These are phyloP conservation scores for Suhomyces maxii DNA, from an alignment of 1,139 yeast species.

Conservation along the genomic window DNA sequence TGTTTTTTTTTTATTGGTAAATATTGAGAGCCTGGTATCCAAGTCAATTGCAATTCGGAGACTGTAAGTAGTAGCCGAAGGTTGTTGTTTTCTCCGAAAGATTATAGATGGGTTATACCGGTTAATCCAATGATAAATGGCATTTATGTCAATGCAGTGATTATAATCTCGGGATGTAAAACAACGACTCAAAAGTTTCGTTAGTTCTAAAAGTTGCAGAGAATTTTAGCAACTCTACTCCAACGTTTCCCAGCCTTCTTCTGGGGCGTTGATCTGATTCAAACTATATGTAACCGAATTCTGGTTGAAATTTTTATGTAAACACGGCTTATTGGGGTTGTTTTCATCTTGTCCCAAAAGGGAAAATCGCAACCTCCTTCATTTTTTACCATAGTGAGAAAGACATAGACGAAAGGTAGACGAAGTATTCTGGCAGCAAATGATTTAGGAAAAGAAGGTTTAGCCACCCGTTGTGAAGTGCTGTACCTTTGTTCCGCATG, in stretches of 20 bases:
- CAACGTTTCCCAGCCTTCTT: not conserved
- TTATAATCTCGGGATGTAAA: not conserved
- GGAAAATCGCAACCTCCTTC: constrained; percentile 4
- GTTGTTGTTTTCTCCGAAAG: too few relatives aligned
- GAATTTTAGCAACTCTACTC: not conserved
- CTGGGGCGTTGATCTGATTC: constrained; percentile 3
- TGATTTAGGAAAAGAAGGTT: not conserved
- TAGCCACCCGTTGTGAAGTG: not conserved
- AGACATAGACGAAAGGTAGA: not conserved
- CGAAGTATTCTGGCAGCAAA: not conserved
- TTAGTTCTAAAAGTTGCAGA: not conserved
- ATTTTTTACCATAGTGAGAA: not conserved
- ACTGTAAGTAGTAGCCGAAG: too few relatives aligned
- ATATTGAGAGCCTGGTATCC: too few relatives aligned
- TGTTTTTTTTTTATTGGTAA: too few relatives aligned
- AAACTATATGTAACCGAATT: not conserved
- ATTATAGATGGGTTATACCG: too few relatives aligned
- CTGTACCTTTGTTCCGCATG: not conserved
- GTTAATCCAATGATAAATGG: too few relatives aligned
- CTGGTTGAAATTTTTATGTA: constrained; percentile 10
- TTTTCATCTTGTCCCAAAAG: constrained; percentile 2
- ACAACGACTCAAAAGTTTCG: constrained; percentile 1
- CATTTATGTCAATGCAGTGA: not conserved
- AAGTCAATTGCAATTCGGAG: too few relatives aligned
- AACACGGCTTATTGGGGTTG: constrained; percentile 7